Conservation (phyloP, 306 rosid species). For the Luffa aegyptiaca region DNA sequence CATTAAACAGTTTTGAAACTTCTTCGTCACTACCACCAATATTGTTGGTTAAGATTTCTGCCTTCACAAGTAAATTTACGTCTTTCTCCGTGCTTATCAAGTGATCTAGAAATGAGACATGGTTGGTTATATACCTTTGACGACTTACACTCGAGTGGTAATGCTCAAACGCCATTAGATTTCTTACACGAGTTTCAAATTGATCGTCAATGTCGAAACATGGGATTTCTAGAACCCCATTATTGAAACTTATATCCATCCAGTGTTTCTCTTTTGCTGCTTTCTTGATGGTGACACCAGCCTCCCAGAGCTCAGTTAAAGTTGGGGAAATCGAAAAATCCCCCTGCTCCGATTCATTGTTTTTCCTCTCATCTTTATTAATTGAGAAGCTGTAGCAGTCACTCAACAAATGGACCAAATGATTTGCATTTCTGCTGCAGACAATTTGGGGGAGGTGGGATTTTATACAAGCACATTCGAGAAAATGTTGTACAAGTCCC, state of each 20-base stretch:
- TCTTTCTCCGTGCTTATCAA: background rate
- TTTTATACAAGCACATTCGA: no score
- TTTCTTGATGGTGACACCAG: background rate
- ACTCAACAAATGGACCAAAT: no score
- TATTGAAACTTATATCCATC: background rate
- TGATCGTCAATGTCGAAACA: background rate
- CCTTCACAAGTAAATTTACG: background rate
- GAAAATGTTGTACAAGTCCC: no score
- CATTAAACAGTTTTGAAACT: background rate
- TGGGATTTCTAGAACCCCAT: slow-evolving; percentile 22
- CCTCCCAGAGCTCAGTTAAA: background rate
- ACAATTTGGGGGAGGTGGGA: no score
- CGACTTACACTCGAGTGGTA: no score
- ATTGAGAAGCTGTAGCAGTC: no score
- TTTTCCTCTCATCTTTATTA: no score
- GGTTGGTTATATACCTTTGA: no score
- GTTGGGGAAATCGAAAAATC: no score
- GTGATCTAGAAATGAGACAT: background rate
- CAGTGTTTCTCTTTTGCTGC: background rate
- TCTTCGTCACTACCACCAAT: background rate
- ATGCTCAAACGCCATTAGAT: slow-evolving; percentile 29
- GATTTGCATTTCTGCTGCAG: no score
- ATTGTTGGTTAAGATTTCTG: background rate
- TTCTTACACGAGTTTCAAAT: background rate
- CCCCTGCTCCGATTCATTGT: no score